phyloP scores from a whole-genome alignment of 768 basidiomycete genomes.

The Cyclocybe cylindracea region DNA sequence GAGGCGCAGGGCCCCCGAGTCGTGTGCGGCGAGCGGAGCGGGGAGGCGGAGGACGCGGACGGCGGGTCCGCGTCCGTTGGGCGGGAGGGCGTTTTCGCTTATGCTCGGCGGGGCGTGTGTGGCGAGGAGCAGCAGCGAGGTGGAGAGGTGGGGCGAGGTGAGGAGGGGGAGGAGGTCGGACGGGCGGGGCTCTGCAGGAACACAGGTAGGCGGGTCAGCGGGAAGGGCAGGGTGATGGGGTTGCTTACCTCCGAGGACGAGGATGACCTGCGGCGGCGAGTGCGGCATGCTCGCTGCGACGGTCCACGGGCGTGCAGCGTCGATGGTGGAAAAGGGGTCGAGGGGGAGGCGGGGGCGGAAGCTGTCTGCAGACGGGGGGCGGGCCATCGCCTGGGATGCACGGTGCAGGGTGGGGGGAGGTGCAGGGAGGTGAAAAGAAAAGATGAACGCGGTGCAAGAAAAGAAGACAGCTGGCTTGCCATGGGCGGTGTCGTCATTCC shows the following conservation, averaged over 20 bases:
- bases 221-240: conserved; percentile 2
- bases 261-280: conserved; percentile 28
- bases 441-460: too few relatives aligned
- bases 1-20: conserved; percentile 40
- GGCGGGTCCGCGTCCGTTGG: conserved; percentile 18
- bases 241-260: conserved; percentile 33
- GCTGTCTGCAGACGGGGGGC: conserved; percentile 15
- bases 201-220: background rate
- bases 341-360: conserved; percentile 39
- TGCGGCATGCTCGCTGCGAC: conserved; percentile 15
- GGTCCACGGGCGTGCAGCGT: conserved; percentile 25
- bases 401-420: too few relatives aligned
- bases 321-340: conserved; percentile 32
- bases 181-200: conserved; percentile 29
- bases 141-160: conserved; percentile 29
- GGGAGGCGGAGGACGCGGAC: conserved; percentile 35
- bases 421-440: too few relatives aligned
- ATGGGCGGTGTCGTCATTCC: too few relatives aligned
- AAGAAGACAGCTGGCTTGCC: too few relatives aligned
- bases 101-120: conserved; percentile 37
- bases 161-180: conserved; percentile 37
- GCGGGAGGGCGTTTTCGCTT: conserved; percentile 15
- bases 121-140: conserved; percentile 40
- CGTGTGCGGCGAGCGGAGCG: conserved; percentile 32
- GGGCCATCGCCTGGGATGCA: too few relatives aligned